Evolutionary conservation across 352 stramenopile genomes (phyloP), one percentile per base, ranked within the genome.

Genomic region (Phytophthora ohioensis): DNA sequence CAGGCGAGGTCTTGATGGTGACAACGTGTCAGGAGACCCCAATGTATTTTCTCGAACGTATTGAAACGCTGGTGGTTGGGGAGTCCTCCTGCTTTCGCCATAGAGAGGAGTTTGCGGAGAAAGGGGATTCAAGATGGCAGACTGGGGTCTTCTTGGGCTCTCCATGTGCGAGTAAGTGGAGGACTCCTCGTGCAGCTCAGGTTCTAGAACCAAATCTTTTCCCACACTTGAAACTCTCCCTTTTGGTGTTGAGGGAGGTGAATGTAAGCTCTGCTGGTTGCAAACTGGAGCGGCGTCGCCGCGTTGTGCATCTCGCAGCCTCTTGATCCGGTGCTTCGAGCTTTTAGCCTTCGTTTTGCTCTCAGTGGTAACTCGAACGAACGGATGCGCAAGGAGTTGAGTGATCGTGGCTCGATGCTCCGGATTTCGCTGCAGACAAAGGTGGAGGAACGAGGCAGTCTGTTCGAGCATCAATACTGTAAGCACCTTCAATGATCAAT

Each of bases 301-400:
- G 30, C 21, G 12, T 21, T 69, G 52, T 30, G 13, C 13, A 17
- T 58, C 45, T 10, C 9, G 49, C 17, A 32, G 45, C 31, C 38
- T 27, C 32, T 69, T 72, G 42, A 48, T 34, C 15, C 39, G 62
- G 27, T 55, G 47, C 30, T 57, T 69, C 31, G 52, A 71, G 32
- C 15, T 61, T 57, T 47, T 75, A 3, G 8, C 51, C 66, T 43
- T 76, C 30, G 35, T 2, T 39, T 59, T 67, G 27, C 27, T 36
- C 11, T 46, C 46, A 47, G 43, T 34, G n/a, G 42, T 3, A 42
- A 32, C 27, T 38, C 17, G 55, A 7, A 99, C 64, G 71, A 99
- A 99, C 4, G 85, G 82, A 66, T 98, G 92, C 3, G 81, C 65
- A 0, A 99, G 75, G n/a, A 99, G 79, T 57, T 98, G 85, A 17